Percentiles rank a stretch among this genome's conserved stretches.
Evolutionary conservation across 306 rosid species (phyloP).

Genomic region (Ochetophila trinervis): DNA sequence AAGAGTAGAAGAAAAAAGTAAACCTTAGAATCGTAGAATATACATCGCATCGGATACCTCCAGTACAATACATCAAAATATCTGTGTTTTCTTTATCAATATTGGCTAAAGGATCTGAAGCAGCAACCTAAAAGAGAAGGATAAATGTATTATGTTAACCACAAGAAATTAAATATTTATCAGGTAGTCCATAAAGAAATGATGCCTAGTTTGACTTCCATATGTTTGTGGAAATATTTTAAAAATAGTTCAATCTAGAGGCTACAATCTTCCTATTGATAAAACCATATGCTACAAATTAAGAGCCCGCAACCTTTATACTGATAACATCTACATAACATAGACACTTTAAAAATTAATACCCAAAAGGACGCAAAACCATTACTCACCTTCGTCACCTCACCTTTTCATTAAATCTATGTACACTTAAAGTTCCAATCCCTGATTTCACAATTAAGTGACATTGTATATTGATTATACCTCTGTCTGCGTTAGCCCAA

Average conservation of each 20-base stretch:
- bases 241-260: too few relatives aligned
- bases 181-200: background rate
- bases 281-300: too few relatives aligned
- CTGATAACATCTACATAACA: too few relatives aligned
- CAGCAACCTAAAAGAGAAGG: slow-evolving; percentile 46
- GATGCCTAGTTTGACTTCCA: too few relatives aligned
- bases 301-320: too few relatives aligned
- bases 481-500: slow-evolving; percentile 67
- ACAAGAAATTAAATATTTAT: background rate
- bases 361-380: too few relatives aligned
- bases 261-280: too few relatives aligned
- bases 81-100: slow-evolving; percentile 60
- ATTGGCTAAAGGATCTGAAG: slow-evolving; percentile 77
- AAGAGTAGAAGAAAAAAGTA: slow-evolving; percentile 2
- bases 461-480: slow-evolving; percentile 39
- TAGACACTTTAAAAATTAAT: too few relatives aligned
- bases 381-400: too few relatives aligned
- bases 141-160: background rate
- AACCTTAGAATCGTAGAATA: slow-evolving; percentile 84
- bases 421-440: background rate
- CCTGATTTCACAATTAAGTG: slow-evolving; percentile 6
- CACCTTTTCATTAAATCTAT: too few relatives aligned
- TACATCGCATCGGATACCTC: slow-evolving; percentile 89
- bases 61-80: slow-evolving; percentile 94
- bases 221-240: too few relatives aligned